Conservation (phyloP, 2,329 filamentous ascomycete genomes). For the Microdochium trichocladiopsis region DNA sequence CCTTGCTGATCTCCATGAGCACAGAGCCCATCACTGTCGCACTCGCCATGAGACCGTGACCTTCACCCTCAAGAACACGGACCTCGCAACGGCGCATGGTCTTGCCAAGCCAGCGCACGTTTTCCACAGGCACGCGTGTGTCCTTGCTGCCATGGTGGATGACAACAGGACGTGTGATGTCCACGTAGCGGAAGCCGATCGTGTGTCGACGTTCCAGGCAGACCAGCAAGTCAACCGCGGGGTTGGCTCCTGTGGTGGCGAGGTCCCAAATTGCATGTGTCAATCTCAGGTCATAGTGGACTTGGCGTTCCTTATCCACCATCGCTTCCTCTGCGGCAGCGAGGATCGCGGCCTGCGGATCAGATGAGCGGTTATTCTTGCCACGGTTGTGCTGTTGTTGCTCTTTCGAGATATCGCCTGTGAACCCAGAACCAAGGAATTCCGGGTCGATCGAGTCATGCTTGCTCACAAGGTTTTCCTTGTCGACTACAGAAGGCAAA, state of each 20-base stretch:
- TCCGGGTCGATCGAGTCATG: neutral
- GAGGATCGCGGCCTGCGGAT: slow-evolving; percentile 24
- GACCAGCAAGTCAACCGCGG: slow-evolving; percentile 85
- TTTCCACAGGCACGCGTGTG: slow-evolving; percentile 86
- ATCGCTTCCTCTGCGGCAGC: slow-evolving; percentile 53
- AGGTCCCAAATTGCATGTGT: slow-evolving; percentile 94
- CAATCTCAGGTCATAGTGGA: slow-evolving; percentile 73
- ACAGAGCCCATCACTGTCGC: slow-evolving; percentile 88
- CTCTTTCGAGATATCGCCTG: slow-evolving; percentile 15
- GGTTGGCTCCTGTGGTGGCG: slow-evolving; percentile 85
- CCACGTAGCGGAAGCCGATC: slow-evolving; percentile 94
- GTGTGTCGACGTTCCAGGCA: slow-evolving; percentile 86
- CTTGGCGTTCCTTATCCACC: slow-evolving; percentile 64
- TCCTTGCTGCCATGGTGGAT: slow-evolving; percentile 93
- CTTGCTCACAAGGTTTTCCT: slow-evolving; percentile 32
- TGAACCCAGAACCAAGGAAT: slow-evolving; percentile 9
- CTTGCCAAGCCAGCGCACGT: slow-evolving; percentile 89
- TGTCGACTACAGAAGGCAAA: slow-evolving; percentile 30
- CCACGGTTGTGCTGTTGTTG: slow-evolving; percentile 15
- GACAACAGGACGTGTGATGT: slow-evolving; percentile 84
- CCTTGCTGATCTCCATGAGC: slow-evolving; percentile 87
- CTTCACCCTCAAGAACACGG: slow-evolving; percentile 80
- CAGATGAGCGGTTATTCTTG: neutral
- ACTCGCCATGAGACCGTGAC: slow-evolving; percentile 93
- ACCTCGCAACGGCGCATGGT: slow-evolving; percentile 93